Evolutionary conservation across 2,329 filamentous ascomycete species (phyloP), one percentile per base, ranked within the genome.

Genomic region (Chrysosporium queenslandicum): DNA sequence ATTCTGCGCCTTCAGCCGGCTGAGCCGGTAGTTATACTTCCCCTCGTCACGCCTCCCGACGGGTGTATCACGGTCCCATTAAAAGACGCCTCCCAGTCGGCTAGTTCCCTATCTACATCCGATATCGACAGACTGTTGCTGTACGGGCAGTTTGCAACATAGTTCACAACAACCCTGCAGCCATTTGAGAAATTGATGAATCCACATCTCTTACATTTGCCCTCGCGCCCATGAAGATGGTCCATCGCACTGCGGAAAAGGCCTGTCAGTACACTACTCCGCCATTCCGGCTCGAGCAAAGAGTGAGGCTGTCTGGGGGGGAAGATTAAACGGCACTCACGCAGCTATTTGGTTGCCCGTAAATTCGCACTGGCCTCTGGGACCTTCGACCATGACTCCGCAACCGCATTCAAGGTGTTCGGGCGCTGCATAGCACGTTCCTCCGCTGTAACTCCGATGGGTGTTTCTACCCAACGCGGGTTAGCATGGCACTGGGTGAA

Each of bases 291-390:
- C n/a, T n/a, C n/a, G n/a, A n/a, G n/a, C n/a, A n/a, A n/a, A n/a
- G n/a, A n/a, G n/a, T n/a, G n/a, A n/a, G n/a, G n/a, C n/a, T n/a
- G n/a, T n/a, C n/a, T n/a, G n/a, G n/a, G n/a, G n/a, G n/a, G n/a
- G 27, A 9, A 39, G n/a, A 18, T n/a, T 18, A 7, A 18, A 9
- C 11, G n/a, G 7, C 21, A 42, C 39, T 42, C 9, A 42, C 39
- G 39, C 39, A 42, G 39, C 39, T 42, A 42, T 42, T 23, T 42
- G 39, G 39, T 42, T 42, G 18, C 39, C 39, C n/a, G 39, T 42
- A 9, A 42, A 25, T 3, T 42, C 39, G 20, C 39, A 42, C 25
- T 42, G 6, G 6, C 39, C 39, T 6, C 14, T 9, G 39, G 39
- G 39, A 6, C 39, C 39, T 18, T 42, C 7, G 20, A 42, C 39